These are phyloP conservation scores for Oryza rufipogon DNA, from an alignment of 176 grass and related monocot genomes.

Conservation along the genomic window DNA sequence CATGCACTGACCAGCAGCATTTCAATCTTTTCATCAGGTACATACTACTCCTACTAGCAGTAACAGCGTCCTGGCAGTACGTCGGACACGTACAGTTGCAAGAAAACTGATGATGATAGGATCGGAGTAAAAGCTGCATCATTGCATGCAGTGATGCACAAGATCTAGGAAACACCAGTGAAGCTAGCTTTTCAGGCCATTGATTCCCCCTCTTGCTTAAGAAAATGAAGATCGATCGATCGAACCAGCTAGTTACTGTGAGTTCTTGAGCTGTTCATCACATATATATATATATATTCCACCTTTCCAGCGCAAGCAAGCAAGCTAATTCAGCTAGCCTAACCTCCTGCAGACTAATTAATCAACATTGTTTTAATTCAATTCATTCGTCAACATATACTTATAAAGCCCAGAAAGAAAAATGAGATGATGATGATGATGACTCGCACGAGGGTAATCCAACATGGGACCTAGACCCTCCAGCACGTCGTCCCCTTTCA, in stretches of 20 bases:
- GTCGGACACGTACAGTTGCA: no score
- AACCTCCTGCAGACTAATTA: not conserved
- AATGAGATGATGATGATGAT: not conserved
- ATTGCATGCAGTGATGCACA: no score
- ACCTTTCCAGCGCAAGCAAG: not conserved
- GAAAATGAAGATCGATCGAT: not conserved
- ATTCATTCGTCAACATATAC: not conserved
- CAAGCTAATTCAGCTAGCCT: not conserved
- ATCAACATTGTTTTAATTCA: no score
- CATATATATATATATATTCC: not conserved
- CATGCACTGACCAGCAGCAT: no score
- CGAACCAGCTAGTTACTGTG: not conserved
- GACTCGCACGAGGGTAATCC: not conserved
- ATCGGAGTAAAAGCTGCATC: no score
- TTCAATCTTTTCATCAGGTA: no score
- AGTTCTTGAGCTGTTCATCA: not conserved
- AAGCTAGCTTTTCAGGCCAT: not conserved
- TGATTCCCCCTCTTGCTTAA: not conserved
- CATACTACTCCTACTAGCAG: no score
- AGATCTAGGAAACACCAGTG: no score
- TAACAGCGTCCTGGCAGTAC: no score
- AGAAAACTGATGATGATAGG: no score
- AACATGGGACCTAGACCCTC: not conserved
- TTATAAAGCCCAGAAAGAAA: not conserved
- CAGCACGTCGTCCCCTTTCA: not conserved